phyloP scores from a whole-genome alignment of 352 stramenopile species.

The Pythium pectinolyticum region DNA sequence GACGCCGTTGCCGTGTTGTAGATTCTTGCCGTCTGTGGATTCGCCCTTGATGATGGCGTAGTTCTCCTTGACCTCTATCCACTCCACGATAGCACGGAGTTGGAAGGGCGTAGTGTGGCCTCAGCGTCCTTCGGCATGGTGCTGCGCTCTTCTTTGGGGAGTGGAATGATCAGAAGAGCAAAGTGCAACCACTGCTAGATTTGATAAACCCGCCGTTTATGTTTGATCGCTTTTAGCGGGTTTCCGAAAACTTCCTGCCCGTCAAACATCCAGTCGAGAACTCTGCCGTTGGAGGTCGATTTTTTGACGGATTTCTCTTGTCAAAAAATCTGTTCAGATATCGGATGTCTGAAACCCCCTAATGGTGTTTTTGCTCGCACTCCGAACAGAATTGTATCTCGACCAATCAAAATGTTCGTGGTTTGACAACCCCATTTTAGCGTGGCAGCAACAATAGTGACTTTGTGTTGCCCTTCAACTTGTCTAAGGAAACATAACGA shows the following conservation, averaged over 20 bases:
- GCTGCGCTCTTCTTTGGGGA: background rate
- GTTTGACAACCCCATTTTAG: background rate
- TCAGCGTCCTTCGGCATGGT: background rate
- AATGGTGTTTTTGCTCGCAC: too few relatives aligned
- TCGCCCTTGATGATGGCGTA: slow-evolving; percentile 6
- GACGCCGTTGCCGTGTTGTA: background rate
- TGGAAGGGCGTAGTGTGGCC: slow-evolving; percentile 5
- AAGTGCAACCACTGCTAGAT: background rate
- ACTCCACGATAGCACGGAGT: slow-evolving; percentile 6
- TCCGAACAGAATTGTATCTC: too few relatives aligned
- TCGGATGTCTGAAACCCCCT: background rate
- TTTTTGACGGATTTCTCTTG: background rate
- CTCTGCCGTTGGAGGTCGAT: background rate
- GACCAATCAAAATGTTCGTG: background rate
- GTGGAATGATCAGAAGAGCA: background rate
- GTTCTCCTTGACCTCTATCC: slow-evolving; percentile 8
- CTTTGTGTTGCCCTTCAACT: background rate
- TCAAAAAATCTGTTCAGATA: background rate
- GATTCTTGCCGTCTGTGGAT: slow-evolving; percentile 1
- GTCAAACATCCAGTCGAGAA: background rate
- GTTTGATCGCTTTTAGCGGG: background rate
- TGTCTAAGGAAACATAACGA: background rate
- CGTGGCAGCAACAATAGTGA: background rate
- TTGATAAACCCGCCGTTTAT: background rate
- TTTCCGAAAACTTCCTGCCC: background rate